Evolutionary conservation across 202 grass and related monocot species (phyloP), one percentile per base, ranked within the genome.

Genomic region (Setaria italica): DNA sequence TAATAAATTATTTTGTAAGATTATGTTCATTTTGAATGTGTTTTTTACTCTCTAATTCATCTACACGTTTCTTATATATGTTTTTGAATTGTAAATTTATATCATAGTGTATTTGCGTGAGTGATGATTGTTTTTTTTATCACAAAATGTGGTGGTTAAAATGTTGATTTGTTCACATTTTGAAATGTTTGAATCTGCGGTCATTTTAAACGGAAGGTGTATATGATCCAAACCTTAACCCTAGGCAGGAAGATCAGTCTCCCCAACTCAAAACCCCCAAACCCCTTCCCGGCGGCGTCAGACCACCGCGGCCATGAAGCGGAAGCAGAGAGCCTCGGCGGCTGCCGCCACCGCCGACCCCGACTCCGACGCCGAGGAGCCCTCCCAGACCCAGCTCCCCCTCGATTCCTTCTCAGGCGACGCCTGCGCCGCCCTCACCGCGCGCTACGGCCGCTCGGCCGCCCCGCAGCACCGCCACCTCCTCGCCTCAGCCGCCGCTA

Each of bases 401-500:
- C 89, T 92, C 16, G 89, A 89, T 1, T 83, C 88, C 58, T 75
- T 84, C 78, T 96, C 94, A 14, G 87, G 87, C 16, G 96, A 99
- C 80, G 69, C 95, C 50, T 94, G 90, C 86, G 85, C 88, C 12
- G 84, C 86, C 43, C 85, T 99, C 72, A 92, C 94, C 68, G 90
- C 85, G 59, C 91, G 96, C 54, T 99, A 99, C 85, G 88, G 82
- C 85, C 92, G 94, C 84, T 99, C 93, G 21, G 21, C 96, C 90
- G 85, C 96, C 65, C 88, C 93, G 12, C 96, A 99, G 80, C 96
- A 99, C 84, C 91, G 91, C 48, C 96, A 99, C 86, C 91, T 99
- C 49, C 94, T 94, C 84, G 96, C 96, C 55, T 91, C 90, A 46
- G 93, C 91, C 84, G 96, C 88, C 86, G 96, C 93, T 71, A 94